Base-by-base conservation (phyloP, 2,329 filamentous ascomycete genomes). In the Ascomycota sp. region DNA sequence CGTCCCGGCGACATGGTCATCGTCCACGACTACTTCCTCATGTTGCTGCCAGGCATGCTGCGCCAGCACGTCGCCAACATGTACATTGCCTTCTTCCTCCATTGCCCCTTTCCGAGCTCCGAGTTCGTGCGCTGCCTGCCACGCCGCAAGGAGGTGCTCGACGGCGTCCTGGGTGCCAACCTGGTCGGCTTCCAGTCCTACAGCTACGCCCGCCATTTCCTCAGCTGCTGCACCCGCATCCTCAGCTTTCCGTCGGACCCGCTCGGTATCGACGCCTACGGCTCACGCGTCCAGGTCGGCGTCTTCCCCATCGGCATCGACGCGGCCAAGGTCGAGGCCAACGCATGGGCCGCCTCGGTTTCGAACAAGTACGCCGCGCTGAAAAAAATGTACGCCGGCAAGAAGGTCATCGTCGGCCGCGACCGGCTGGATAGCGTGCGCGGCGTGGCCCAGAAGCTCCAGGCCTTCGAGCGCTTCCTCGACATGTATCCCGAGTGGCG, bases 301-400 rank as follows among this genome's bases (percentile, higher is more conserved):
- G 82, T 92, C 11, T 92, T 93, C 48, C 85, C 86, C 11, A 93
- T 94, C 36, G 89, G 86, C 23, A 92, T 95, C 40, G 82, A 94
- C 49, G 80, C 77, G n/a, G 66, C 68, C 36, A 74, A 75, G 36
- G 81, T 89, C 11, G 72, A 82, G 45, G 65, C 65, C 31, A 58
- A 71, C 27, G 85, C 85, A 1, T 92, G 80, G 53, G 69, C 69
- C 4, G 62, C 73, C 27, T 58, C 69, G 0, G 70, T 73, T 17
- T 75, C 79, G 13, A 69, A 79, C 32, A 71, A 80, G 45, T 81
- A 83, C 46, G 54, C 65, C 31, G 72, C 69, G 0, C 69, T 94
- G 30, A 74, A 71, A 44, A 68, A 75, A 38, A 57, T 89, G 40
- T 93, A 93, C 47, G 64, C 64, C n/a, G 83, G 75, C 35, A 91